Evolutionary conservation across 768 basidiomycete genomes (phyloP).

Genomic region (Paxillus rubicundulus): DNA sequence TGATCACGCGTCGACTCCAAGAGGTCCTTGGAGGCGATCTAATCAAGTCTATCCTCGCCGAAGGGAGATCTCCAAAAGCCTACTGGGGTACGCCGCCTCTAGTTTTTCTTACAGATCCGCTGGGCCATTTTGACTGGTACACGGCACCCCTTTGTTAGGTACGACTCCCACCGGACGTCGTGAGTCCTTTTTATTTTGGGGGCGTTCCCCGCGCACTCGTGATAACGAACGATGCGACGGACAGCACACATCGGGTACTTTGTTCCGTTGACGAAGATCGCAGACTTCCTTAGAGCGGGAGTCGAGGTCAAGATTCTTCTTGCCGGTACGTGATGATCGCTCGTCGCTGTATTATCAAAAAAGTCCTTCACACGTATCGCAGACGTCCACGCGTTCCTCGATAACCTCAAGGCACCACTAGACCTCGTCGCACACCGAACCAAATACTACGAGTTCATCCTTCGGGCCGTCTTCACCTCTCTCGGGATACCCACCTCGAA

Average conservation of each 20-base stretch:
- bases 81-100: constrained; percentile 70
- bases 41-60: constrained; percentile 75
- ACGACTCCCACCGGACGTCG: constrained; percentile 93
- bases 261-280: constrained; percentile 91
- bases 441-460: constrained; percentile 83
- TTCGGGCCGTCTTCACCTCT: constrained; percentile 80
- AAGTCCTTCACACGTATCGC: constrained; percentile 1
- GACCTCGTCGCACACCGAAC: constrained; percentile 87
- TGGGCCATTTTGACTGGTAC: background rate
- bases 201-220: background rate
- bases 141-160: constrained; percentile 45
- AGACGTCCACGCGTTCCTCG: constrained; percentile 97
- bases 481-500: constrained; percentile 88
- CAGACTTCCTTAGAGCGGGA: constrained; percentile 92
- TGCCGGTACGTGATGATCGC: constrained; percentile 50
- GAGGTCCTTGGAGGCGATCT: constrained; percentile 86
- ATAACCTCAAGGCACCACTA: constrained; percentile 93
- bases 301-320: constrained; percentile 84
- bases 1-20: constrained; percentile 83
- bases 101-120: background rate
- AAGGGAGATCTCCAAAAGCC: constrained; percentile 53
- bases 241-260: constrained; percentile 97
- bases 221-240: background rate
- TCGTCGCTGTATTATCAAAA: background rate
- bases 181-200: constrained; percentile 40